These are phyloP conservation scores for Geotrichum carabidarum DNA, from an alignment of 1,139 yeast species.

Conservation along the genomic window DNA sequence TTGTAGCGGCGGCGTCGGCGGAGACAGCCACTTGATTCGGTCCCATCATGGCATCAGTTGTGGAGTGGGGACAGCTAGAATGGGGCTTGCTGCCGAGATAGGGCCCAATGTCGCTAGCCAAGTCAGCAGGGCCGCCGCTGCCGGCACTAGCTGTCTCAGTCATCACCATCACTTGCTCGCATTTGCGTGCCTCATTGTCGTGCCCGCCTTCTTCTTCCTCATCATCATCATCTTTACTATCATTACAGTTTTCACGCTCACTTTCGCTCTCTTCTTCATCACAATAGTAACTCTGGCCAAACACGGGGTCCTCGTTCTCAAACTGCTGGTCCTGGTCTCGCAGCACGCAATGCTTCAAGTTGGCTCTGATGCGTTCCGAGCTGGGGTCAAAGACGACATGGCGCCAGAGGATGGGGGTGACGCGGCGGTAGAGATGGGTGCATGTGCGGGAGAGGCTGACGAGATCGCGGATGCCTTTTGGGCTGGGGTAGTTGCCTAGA, in stretches of 20 bases:
- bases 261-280: neutral
- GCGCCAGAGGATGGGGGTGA: constrained; percentile 1
- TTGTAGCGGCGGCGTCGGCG: neutral
- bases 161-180: neutral
- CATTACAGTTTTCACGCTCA: neutral
- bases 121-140: no score
- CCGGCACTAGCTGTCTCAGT: no score
- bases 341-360: neutral
- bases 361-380: neutral
- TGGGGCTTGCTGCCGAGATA: no score
- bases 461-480: neutral
- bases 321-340: neutral
- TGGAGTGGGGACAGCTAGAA: no score
- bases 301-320: neutral
- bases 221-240: neutral
- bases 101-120: no score
- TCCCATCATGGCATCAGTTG: no score
- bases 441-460: constrained; percentile 1
- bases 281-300: neutral
- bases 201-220: neutral
- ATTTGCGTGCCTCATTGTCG: neutral
- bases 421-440: neutral
- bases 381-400: constrained; percentile 2
- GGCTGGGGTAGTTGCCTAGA: neutral
- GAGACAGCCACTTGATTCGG: neutral